Base-by-base conservation (phyloP, 257 asterid genomes). In the Plantago major region DNA sequence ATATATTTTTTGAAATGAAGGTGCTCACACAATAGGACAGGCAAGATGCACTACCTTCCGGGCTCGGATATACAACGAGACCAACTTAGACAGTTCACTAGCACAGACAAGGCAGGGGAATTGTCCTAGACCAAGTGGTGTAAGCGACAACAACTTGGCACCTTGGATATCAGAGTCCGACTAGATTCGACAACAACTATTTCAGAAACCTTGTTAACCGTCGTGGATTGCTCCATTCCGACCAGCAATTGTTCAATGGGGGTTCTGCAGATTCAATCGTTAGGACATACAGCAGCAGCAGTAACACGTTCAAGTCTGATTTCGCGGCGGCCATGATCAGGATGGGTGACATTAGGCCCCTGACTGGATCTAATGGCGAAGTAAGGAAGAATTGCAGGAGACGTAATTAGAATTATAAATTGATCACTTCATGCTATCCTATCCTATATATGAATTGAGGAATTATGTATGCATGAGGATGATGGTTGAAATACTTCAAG, bases 1-100 rank as follows among this genome's bases (percentile, higher is more conserved):
- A 33, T 33, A 33, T 33, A 33, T 11, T 5, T 26, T 26, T 1
- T 26, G 13, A 58, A 13, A 15, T 16, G 45, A 10, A 88, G 96
- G 97, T 15, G 60, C 95, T 6, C 99, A 92, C 88, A 89, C 97
- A 1, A 86, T 92, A 7, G 99, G 97, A 30, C 89, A 74, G 56
- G 95, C 97, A 42, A 74, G 96, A 59, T 92, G 99, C 83, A 89
- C 94, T 0, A 81, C 55, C 62, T 92, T 92, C 76, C 74, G 97
- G 45, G 80, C 89, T 1, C 82, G 96, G 1, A 73, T 89, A 42
- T 89, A 89, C 87, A 89, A 86, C 63, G 96, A 89, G 30, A 78
- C 82, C 42, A 86, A 68, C 78, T 2, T 89, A 51, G 95, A 92
- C 22, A 0, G 66, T 7, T 66, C 89, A 5, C 52, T 92, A 0